Evolutionary conservation across 345 rosid species (phyloP), one percentile per base, ranked within the genome.

Genomic region (Bruguiera parviflora): DNA sequence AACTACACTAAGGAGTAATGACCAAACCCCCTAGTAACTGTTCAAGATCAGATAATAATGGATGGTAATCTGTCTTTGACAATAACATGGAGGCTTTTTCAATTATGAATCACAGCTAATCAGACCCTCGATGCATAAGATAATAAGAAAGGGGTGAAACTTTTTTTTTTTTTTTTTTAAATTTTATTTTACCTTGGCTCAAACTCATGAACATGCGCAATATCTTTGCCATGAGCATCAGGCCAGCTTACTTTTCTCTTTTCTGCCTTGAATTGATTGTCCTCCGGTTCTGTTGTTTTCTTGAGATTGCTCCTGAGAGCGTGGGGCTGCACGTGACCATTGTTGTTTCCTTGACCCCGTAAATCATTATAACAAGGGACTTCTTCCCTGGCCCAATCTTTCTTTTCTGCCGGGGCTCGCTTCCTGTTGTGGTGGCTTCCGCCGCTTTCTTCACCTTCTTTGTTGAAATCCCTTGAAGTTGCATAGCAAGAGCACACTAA

Each of bases 181-280:
- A 5, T 5, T 35, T 57, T 5, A 35, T 0, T 16, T 63, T 85
- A 90, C 92, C 94, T 85, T 2, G 84, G 84, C 68, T 88, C 86
- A 61, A 90, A 90, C 75, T 88, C 96, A 33, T 73, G 85, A 83
- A 88, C 83, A 76, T 84, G 90, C 62, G 90, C 90, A 76, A 88
- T 88, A 78, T 90, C 96, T 70, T 77, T 80, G 60, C 96, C 96
- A 24, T 83, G 84, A 53, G 87, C 90, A 81, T 90, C 94, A 32
- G 89, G 84, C 96, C 96, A 90, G 64, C 78, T 87, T 7, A 90
- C 96, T 82, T 84, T 88, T 82, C 86, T 88, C 78, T 65, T 79
- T 63, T 84, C 84, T 46, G 56, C 18, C n/a, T 66, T 72, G 37
- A 37, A 71, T 53, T 71, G 85, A 1, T 53, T 47, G 49, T 46